Base-by-base conservation (phyloP, 2,329 filamentous ascomycete species). In the Cladosporium colombiae region DNA sequence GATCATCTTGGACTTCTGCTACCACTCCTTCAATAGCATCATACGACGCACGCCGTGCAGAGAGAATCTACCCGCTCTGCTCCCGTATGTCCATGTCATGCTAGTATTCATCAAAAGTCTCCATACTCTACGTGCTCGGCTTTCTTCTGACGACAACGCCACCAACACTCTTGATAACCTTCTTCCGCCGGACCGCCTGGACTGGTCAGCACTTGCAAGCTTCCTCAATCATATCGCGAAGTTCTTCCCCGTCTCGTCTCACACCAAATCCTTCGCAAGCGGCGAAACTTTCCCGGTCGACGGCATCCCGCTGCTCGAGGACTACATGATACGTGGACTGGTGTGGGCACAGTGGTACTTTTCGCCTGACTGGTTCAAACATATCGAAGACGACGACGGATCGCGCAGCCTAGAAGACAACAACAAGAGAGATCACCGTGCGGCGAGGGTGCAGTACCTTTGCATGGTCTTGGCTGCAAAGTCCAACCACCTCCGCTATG, bases 301-400 rank as follows among this genome's bases (percentile, higher is more conserved):
- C 0, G 81, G 81, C 1, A 79, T 83, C 0, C 89, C 89, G 0
- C 74, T 92, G 0, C 88, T 89, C 0, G 90, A 92, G 58, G 90
- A 93, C 67, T 91, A 86, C 69, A 82, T 85, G 0, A 82, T 91
- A 64, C 82, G 88, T 1, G 90, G 90, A 0, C 78, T 91, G 1
- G 74, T 87, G 1, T 91, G 87, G 80, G 80, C 83, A 0, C 81
- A 86, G 2, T 79, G 81, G 13, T 89, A 89, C 65, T 88, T 85
- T 62, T 87, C 88, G 0, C 65, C 76, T 0, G 78, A 81, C 0
- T 91, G 86, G 85, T 91, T 91, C 71, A 81, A 82, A 10, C 82
- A 83, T 1, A 83, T 84, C 66, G 81, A 88, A 5, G 88, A 91
- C 29, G 88, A 91, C n/a, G 88, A 91, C 67, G 84, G 88, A 50